A percentile compares a stretch with the other conserved stretches of the same genome.
Evolutionary conservation across 106 monocot species (phyloP).

Genomic region (Iris macrosiphon): DNA sequence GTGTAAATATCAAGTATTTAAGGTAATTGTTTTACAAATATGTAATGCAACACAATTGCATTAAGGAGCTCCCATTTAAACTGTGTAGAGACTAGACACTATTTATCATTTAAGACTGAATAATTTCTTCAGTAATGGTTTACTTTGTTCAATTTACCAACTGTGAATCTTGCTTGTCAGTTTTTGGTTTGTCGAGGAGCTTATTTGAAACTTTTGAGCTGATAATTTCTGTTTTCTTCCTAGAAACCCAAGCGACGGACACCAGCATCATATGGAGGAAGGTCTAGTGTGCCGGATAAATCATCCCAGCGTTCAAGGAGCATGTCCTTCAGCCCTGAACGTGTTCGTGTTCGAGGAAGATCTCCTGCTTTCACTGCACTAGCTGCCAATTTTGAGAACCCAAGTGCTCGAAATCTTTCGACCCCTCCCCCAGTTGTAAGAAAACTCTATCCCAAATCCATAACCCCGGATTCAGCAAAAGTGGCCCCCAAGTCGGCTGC

Average conservation of each 20-base stretch:
- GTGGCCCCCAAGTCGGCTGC: conserved; percentile 39
- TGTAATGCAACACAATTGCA: too few relatives aligned
- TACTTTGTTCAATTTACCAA: too few relatives aligned
- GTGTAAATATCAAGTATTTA: too few relatives aligned
- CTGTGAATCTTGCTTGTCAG: too few relatives aligned
- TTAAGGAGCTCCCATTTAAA: too few relatives aligned
- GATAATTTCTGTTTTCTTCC: neutral
- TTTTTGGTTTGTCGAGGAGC: too few relatives aligned
- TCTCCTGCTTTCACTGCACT: conserved; percentile 89
- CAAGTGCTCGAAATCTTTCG: conserved; percentile 69
- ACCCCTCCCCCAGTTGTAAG: conserved; percentile 78
- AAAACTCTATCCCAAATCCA: conserved; percentile 73
- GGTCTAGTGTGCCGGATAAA: conserved; percentile 65
- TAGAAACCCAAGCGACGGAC: conserved; percentile 67
- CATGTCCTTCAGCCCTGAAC: conserved; percentile 82
- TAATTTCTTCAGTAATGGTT: too few relatives aligned
- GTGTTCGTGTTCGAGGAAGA: conserved; percentile 76
- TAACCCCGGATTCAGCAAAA: conserved; percentile 47
- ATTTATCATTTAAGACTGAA: too few relatives aligned
- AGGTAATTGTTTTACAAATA: too few relatives aligned
- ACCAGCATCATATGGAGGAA: conserved; percentile 41
- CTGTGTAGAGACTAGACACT: too few relatives aligned
- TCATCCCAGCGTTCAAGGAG: conserved; percentile 70
- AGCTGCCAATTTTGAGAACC: conserved; percentile 86
- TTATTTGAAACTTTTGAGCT: neutral